Evolutionary conservation across 2,329 filamentous ascomycete species (phyloP).

Genomic region (Fusarium albidum): DNA sequence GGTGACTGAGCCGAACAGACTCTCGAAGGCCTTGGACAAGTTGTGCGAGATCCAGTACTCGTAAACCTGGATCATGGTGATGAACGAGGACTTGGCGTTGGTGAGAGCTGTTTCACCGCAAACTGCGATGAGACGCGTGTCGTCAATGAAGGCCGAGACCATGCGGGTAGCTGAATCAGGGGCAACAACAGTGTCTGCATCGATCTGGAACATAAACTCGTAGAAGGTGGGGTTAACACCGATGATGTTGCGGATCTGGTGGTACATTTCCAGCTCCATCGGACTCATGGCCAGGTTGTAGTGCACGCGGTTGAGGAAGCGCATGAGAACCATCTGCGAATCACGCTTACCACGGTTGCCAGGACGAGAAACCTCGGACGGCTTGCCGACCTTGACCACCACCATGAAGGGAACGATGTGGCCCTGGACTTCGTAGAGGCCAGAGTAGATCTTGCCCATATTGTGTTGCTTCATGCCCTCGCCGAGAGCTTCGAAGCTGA

Average conservation of each 20-base stretch:
- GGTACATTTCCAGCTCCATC: conserved; percentile 96
- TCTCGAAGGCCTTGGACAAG: conserved; percentile 95
- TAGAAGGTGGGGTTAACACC: conserved; percentile 99
- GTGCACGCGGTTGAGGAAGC: conserved; percentile 98
- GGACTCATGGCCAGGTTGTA: conserved; percentile 98
- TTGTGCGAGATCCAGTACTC: conserved; percentile 99
- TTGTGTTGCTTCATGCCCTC: conserved; percentile 98
- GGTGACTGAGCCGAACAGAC: conserved; percentile 94
- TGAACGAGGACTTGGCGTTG: conserved; percentile 91
- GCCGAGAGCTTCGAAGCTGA: conserved; percentile 96
- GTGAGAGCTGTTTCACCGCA: conserved; percentile 95
- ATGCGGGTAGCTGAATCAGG: conserved; percentile 90
- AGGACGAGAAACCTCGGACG: conserved; percentile 91
- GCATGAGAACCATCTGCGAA: conserved; percentile 98
- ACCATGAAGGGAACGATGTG: conserved; percentile 98
- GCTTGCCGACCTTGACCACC: conserved; percentile 96
- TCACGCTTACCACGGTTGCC: conserved; percentile 99
- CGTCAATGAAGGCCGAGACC: conserved; percentile 88
- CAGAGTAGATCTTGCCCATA: conserved; percentile 99
- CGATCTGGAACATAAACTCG: conserved; percentile 95
- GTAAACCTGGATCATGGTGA: conserved; percentile 99
- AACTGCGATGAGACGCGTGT: conserved; percentile 90
- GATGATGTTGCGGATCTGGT: conserved; percentile 98
- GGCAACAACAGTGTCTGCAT: conserved; percentile 95
- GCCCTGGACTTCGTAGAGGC: conserved; percentile 95